phyloP scores from a whole-genome alignment of 2,329 filamentous ascomycete species.

The Arthrocladium fulminans region DNA sequence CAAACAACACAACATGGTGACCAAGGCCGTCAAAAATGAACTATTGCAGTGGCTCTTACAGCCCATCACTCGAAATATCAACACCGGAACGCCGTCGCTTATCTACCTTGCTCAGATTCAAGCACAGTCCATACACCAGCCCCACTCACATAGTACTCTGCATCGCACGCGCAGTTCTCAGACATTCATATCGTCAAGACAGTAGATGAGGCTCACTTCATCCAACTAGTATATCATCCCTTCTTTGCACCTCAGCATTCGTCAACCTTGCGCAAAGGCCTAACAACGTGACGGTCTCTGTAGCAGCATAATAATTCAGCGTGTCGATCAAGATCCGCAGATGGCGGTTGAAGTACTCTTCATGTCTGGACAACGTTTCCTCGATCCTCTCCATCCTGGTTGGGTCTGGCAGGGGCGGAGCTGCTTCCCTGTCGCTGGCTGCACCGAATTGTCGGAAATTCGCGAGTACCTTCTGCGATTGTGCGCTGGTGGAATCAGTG shows the following conservation, averaged over 20 bases:
- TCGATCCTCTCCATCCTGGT: conserved; percentile 64
- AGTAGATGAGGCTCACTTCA: neutral
- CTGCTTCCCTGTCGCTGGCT: conserved; percentile 22
- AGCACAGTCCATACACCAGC: too few relatives aligned
- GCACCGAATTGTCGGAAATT: conserved; percentile 5
- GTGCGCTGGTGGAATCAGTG: conserved; percentile 14
- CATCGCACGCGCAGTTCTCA: too few relatives aligned
- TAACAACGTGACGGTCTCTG: conserved; percentile 88
- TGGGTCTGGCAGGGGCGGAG: conserved; percentile 36
- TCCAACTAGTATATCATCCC: conserved; percentile 10
- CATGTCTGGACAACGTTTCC: conserved; percentile 83
- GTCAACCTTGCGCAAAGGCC: conserved; percentile 74
- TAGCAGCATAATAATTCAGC: conserved; percentile 91
- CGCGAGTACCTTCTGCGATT: neutral
- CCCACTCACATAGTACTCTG: too few relatives aligned
- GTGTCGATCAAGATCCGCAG: conserved; percentile 90
- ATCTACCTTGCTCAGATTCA: too few relatives aligned
- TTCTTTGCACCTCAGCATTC: conserved; percentile 22
- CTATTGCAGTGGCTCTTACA: too few relatives aligned
- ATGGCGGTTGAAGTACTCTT: conserved; percentile 85
- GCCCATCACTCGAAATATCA: too few relatives aligned
- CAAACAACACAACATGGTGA: too few relatives aligned
- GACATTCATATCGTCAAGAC: neutral
- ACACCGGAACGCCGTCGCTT: too few relatives aligned
- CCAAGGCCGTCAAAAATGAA: too few relatives aligned